Conservation (phyloP, 257 asterid species). For the Solanum verrucosum region DNA sequence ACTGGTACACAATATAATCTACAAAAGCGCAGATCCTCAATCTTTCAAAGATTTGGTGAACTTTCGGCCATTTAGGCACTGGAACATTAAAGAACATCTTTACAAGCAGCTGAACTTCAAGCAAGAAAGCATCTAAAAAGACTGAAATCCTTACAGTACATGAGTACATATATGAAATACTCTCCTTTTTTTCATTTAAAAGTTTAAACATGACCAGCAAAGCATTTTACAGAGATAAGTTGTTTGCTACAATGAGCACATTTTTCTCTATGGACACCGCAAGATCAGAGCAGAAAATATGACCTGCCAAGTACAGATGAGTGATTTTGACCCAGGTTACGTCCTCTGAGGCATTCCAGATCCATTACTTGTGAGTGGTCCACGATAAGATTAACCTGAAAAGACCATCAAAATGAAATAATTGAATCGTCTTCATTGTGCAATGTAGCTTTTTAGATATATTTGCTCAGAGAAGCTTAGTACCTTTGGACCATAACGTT, state of each 20-base stretch:
- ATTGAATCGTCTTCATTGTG: background rate
- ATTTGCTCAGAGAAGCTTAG: background rate
- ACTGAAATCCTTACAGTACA: background rate
- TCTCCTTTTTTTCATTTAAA: background rate
- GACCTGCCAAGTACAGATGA: conserved; percentile 75
- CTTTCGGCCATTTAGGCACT: background rate
- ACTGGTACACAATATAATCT: background rate
- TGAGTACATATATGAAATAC: background rate
- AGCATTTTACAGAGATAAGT: background rate
- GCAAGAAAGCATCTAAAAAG: background rate
- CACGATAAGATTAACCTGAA: conserved; percentile 83
- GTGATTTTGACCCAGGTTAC: conserved; percentile 70
- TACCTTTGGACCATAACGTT: conserved; percentile 86
- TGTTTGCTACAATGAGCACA: background rate
- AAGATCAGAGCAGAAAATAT: conserved; percentile 30
- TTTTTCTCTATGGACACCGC: background rate
- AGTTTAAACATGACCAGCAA: background rate
- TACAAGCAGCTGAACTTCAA: background rate
- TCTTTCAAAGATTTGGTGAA: background rate
- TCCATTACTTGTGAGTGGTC: conserved; percentile 93
- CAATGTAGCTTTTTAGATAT: background rate
- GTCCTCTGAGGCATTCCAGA: conserved; percentile 87
- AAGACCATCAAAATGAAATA: background rate
- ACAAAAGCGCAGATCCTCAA: background rate
- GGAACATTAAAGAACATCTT: background rate